Evolutionary conservation across 2,329 filamentous ascomycete species (phyloP), one percentile per base, ranked within the genome.

Genomic region (Penicillium sclerotiorum): DNA sequence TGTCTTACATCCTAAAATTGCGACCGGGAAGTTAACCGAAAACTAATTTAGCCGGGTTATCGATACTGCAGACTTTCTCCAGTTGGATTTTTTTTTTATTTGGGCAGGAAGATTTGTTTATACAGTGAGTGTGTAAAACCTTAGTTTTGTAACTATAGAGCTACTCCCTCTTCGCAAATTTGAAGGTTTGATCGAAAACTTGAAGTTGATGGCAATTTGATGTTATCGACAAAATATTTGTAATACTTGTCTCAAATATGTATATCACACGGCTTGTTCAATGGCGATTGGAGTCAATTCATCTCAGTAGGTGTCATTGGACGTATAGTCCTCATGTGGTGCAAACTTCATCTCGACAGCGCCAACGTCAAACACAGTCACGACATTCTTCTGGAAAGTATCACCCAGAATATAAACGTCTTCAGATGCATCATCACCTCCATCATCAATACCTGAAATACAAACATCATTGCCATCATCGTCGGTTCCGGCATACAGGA

Each of bases 351-450:
- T 70, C 65, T 73, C 62, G n/a, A 60, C 67, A 22, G 69, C 72
- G 7, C 74, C 76, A 46, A 80, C 67, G 62, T 80, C 77, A 57
- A 78, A 80, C 1, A 80, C 75, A 4, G 73, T 65, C 8, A 80
- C 62, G 0, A 80, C 76, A 49, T 76, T 77, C 62, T 75, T 77
- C 65, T 78, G 65, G 59, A 77, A 80, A 7, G 68, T 66, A 51
- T 74, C 74, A 1, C 77, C 77, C 1, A 58, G 52, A 12, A 65
- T 62, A 42, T 53, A 61, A 28, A 49, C 23, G 42, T 50, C 47
- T 22, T 58, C 30, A 23, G 50, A 45, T 7, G 15, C 13, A 25
- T 51, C 40, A 33, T 47, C 41, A 8, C 47, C 45, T 20, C 50
- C 53, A 40, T 52, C 57, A 30, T 52, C 32, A 25, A 64, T 49